phyloP scores from a whole-genome alignment of 345 rosid genomes.

The Camelina hispida region DNA sequence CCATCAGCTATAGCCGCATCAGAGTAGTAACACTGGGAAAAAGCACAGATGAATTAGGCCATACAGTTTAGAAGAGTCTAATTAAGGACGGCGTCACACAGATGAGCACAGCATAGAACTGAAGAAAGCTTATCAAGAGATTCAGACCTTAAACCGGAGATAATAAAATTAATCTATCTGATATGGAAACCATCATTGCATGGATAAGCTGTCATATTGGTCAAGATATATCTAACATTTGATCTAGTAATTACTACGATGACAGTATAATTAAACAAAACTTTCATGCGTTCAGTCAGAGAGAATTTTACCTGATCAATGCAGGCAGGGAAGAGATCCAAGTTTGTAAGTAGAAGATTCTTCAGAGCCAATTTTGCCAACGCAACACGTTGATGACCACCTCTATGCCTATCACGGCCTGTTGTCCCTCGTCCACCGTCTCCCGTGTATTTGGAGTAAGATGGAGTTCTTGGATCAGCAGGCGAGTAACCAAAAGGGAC shows the following conservation, averaged over 20 bases:
- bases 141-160: conserved; percentile 19
- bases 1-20: conserved; percentile 97
- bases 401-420: conserved; percentile 87
- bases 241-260: conserved; percentile 18
- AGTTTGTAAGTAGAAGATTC: conserved; percentile 93
- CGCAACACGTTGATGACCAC: conserved; percentile 88
- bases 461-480: conserved; percentile 90
- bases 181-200: conserved; percentile 26
- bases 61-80: conserved; percentile 25
- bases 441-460: conserved; percentile 81
- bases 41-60: conserved; percentile 41
- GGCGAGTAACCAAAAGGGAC: conserved; percentile 97
- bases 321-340: conserved; percentile 98
- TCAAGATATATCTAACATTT: conserved; percentile 23
- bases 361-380: conserved; percentile 95
- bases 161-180: conserved; percentile 13
- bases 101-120: conserved; percentile 32
- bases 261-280: neutral
- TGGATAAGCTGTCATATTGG: conserved; percentile 20
- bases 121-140: conserved; percentile 27
- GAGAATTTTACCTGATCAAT: conserved; percentile 83
- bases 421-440: conserved; percentile 85
- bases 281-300: conserved; percentile 32
- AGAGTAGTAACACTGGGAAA: conserved; percentile 87
- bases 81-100: conserved; percentile 9